Evolutionary conservation across 371 early-diverging fungal genomes (phyloP).

Genomic region (Mortierella sp.): DNA sequence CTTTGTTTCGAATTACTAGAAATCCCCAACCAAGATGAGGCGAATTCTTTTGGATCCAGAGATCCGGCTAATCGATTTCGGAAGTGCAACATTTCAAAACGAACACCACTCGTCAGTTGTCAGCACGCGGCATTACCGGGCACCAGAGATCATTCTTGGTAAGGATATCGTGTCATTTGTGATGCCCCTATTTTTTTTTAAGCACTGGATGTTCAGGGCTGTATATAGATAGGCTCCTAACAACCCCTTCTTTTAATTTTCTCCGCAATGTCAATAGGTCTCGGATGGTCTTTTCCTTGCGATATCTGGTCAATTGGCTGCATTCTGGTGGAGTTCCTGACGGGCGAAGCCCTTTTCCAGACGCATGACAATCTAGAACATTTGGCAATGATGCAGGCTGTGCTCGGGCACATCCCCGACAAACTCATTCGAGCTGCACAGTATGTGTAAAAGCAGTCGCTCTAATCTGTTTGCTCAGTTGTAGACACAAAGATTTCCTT

Average conservation of each 20-base stretch:
- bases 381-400: constrained; percentile 78
- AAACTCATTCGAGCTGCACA: constrained; percentile 54
- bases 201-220: too few species aligned
- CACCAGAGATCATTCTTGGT: constrained; percentile 96
- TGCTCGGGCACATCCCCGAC: constrained; percentile 65
- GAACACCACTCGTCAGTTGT: constrained; percentile 93
- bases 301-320: constrained; percentile 99
- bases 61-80: constrained; percentile 96
- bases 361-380: constrained; percentile 89
- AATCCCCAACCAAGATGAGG: constrained; percentile 49
- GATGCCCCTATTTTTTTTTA: not conserved
- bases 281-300: constrained; percentile 96
- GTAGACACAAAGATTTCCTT: too few species aligned
- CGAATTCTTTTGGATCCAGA: constrained; percentile 76
- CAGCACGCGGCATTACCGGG: constrained; percentile 95
- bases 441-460: constrained; percentile 31
- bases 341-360: constrained; percentile 95
- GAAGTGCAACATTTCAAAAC: constrained; percentile 92
- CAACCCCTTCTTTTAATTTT: not conserved
- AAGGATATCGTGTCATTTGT: not conserved
- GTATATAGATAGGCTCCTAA: not conserved
- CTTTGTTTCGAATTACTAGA: constrained; percentile 17
- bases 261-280: constrained; percentile 38
- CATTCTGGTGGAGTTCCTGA: constrained; percentile 93
- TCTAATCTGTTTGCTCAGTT: not conserved